Evolutionary conservation across 495 filamentous ascomycete genomes (phyloP).

Genomic region (Astrothelium macrocarpum): DNA sequence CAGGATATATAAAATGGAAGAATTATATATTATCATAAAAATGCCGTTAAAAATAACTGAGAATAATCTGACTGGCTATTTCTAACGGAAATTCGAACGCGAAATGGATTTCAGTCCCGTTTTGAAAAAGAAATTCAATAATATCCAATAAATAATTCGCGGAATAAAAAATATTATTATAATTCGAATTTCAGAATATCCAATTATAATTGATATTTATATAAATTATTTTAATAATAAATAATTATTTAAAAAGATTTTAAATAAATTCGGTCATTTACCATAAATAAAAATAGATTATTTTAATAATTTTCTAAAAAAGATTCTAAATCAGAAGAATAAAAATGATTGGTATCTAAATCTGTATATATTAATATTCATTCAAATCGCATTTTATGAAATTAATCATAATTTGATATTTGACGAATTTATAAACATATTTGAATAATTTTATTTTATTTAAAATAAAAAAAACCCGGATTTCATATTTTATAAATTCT

Average conservation of each 20-base stretch:
- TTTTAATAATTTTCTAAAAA: background rate
- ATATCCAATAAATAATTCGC: background rate
- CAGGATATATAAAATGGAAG: background rate
- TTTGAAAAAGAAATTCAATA: background rate
- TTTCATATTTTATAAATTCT: background rate
- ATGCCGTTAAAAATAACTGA: background rate
- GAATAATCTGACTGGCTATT: constrained; percentile 1
- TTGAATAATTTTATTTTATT: background rate
- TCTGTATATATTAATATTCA: background rate
- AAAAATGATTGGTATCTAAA: background rate
- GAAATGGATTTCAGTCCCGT: background rate
- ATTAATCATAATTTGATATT: background rate
- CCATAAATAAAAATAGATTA: background rate
- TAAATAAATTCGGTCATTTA: constrained; percentile 5
- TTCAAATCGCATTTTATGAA: background rate
- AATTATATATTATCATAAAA: background rate
- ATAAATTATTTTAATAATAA: constrained; percentile 4
- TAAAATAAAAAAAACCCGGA: background rate
- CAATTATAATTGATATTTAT: constrained; percentile 10
- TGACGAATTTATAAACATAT: constrained; percentile 1
- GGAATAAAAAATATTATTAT: constrained; percentile 7
- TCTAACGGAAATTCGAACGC: background rate
- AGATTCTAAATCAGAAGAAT: background rate
- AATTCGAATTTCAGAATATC: background rate
- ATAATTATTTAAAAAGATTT: constrained; percentile 2